Evolutionary conservation across 768 basidiomycete genomes (phyloP).

Genomic region (Rhizopogon vulgaris): DNA sequence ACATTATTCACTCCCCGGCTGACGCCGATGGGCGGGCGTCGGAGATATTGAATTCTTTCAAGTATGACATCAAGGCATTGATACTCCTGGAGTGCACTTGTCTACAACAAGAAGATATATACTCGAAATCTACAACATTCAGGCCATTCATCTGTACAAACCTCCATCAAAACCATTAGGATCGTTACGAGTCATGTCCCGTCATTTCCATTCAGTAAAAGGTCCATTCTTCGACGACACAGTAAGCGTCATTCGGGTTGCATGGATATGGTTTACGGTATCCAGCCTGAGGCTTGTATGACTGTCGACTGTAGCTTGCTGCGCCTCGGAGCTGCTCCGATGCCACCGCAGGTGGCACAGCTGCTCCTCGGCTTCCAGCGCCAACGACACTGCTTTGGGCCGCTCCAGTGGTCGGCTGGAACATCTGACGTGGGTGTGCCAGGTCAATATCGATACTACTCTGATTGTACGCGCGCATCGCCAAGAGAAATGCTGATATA

Average conservation of each 20-base stretch:
- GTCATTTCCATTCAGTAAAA: conserved; percentile 29
- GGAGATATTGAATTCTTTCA: conserved; percentile 13
- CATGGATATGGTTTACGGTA: conserved; percentile 46
- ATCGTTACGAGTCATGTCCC: neutral
- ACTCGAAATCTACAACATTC: conserved; percentile 8
- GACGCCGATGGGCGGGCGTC: conserved; percentile 7
- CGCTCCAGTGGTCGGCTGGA: conserved; percentile 28
- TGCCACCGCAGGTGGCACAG: conserved; percentile 11
- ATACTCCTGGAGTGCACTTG: conserved; percentile 8
- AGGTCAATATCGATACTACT: conserved; percentile 22
- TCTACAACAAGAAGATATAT: conserved; percentile 15
- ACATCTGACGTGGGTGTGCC: conserved; percentile 24
- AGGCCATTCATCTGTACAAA: neutral
- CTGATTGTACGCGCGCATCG: conserved; percentile 33
- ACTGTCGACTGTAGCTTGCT: conserved; percentile 16
- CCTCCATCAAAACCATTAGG: neutral
- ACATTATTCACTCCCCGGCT: neutral
- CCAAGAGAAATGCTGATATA: conserved; percentile 34
- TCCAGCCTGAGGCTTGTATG: conserved; percentile 24
- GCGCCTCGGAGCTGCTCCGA: conserved; percentile 12
- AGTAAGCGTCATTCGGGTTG: conserved; percentile 53
- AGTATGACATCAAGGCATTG: conserved; percentile 1
- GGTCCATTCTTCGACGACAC: conserved; percentile 67
- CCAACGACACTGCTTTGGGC: conserved; percentile 29
- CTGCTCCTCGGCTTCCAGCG: conserved; percentile 23